phyloP scores from a whole-genome alignment of 768 basidiomycete species.

The Kwoniella sp. region DNA sequence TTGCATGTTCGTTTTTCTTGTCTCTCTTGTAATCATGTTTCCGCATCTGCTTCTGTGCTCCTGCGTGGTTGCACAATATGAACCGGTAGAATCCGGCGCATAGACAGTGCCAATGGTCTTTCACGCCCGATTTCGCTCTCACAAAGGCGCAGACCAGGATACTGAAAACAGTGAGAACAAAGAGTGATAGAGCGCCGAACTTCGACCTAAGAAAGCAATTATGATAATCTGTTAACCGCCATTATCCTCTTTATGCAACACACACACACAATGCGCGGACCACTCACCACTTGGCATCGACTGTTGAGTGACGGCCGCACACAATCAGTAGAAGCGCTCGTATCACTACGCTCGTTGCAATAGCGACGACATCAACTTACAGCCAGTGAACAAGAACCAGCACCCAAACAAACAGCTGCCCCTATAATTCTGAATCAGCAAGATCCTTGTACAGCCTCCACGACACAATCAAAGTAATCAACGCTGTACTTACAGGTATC shows the following conservation, averaged over 20 bases:
- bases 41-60: constrained; percentile 3
- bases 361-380: constrained; percentile 31
- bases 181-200: constrained; percentile 35
- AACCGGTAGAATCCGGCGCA: constrained; percentile 8
- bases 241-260: too few species aligned
- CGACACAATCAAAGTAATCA: not conserved
- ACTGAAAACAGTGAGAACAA: constrained; percentile 16
- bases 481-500: constrained; percentile 37
- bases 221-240: too few species aligned
- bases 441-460: not conserved
- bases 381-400: constrained; percentile 36
- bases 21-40: constrained; percentile 6
- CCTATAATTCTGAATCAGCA: constrained; percentile 9
- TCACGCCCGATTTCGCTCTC: constrained; percentile 14
- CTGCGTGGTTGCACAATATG: constrained; percentile 7
- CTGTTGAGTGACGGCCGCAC: constrained; percentile 5
- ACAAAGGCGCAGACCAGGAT: constrained; percentile 31
- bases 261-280: too few species aligned
- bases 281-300: constrained; percentile 28
- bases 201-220: constrained; percentile 39
- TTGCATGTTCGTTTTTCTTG: constrained; percentile 13
- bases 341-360: too few species aligned
- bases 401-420: constrained; percentile 46
- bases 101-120: constrained; percentile 11
- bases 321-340: too few species aligned